Conservation (phyloP, 106 monocot genomes). For the Dioscorea zingiberensis region DNA sequence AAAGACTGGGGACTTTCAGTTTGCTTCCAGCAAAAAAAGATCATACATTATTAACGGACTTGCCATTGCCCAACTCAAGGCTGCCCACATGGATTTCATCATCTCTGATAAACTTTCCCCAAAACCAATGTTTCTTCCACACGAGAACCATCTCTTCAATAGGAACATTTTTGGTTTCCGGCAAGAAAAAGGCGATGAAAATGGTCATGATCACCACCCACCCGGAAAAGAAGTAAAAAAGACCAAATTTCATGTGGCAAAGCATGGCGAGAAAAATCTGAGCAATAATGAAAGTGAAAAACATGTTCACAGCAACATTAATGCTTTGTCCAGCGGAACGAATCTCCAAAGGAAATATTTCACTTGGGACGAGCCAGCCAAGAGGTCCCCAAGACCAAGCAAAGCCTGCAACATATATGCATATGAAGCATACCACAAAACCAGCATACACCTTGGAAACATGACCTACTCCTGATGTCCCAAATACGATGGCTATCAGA, state of each 20-base stretch:
- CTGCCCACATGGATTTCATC: slow-evolving; percentile 6
- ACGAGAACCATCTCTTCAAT: slow-evolving; percentile 27
- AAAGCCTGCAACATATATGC: slow-evolving; percentile 20
- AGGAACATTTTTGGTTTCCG: slow-evolving; percentile 29
- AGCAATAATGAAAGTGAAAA: slow-evolving; percentile 30
- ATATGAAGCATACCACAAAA: slow-evolving; percentile 15
- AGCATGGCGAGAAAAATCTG: slow-evolving; percentile 19
- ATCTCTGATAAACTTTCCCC: slow-evolving; percentile 12
- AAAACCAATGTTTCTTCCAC: slow-evolving; percentile 30
- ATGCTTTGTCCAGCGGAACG: slow-evolving; percentile 26
- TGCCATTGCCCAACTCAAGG: slow-evolving; percentile 10
- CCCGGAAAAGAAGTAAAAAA: slow-evolving; percentile 15
- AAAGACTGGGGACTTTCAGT: not conserved
- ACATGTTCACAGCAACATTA: slow-evolving; percentile 30
- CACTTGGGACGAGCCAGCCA: slow-evolving; percentile 26
- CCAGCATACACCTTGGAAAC: slow-evolving; percentile 29
- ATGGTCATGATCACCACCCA: slow-evolving; percentile 26
- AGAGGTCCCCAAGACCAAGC: slow-evolving; percentile 33
- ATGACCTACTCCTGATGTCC: slow-evolving; percentile 27
- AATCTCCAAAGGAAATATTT: slow-evolving; percentile 30
- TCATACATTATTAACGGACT: slow-evolving; percentile 2
- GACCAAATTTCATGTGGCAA: slow-evolving; percentile 15
- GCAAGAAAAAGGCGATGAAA: slow-evolving; percentile 18
- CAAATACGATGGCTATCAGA: slow-evolving; percentile 38
- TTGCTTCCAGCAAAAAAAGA: not conserved